These are phyloP conservation scores for Imleria badia DNA, from an alignment of 768 basidiomycete genomes.

Conservation along the genomic window DNA sequence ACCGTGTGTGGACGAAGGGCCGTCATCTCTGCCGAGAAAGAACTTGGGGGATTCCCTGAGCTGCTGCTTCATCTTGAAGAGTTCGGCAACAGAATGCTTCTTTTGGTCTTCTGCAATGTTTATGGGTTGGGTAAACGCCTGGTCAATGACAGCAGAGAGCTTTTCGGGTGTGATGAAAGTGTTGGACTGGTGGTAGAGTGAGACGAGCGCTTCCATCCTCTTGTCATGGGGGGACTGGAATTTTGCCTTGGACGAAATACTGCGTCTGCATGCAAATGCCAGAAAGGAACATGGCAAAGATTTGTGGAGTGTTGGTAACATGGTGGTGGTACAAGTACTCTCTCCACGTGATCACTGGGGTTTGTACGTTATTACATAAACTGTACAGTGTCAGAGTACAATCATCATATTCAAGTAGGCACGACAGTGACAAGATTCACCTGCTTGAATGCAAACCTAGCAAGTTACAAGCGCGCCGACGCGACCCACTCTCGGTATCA, in stretches of 20 bases:
- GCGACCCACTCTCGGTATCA: neutral
- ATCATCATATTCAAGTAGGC: neutral
- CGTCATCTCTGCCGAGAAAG: conserved; percentile 29
- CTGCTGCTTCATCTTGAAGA: conserved; percentile 13
- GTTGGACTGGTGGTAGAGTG: conserved; percentile 75
- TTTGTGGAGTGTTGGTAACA: conserved; percentile 11
- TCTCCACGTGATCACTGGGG: neutral
- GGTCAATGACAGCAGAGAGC: conserved; percentile 62
- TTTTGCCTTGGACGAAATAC: conserved; percentile 21
- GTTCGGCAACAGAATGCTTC: conserved; percentile 14
- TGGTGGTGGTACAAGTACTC: conserved; percentile 7
- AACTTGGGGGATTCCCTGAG: conserved; percentile 21
- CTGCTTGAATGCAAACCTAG: neutral
- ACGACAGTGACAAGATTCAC: neutral
- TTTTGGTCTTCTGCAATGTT: conserved; percentile 18
- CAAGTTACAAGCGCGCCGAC: neutral
- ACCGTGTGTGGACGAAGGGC: neutral
- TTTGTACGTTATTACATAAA: conserved; percentile 18
- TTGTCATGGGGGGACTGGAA: conserved; percentile 19
- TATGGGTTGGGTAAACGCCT: conserved; percentile 47
- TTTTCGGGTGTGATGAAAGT: conserved; percentile 71
- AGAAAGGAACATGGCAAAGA: conserved; percentile 6
- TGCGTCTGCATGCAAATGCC: conserved; percentile 11
- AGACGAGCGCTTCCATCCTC: conserved; percentile 69
- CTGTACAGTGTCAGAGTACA: neutral